phyloP scores from a whole-genome alignment of 768 basidiomycete genomes.

The Russula compacta region DNA sequence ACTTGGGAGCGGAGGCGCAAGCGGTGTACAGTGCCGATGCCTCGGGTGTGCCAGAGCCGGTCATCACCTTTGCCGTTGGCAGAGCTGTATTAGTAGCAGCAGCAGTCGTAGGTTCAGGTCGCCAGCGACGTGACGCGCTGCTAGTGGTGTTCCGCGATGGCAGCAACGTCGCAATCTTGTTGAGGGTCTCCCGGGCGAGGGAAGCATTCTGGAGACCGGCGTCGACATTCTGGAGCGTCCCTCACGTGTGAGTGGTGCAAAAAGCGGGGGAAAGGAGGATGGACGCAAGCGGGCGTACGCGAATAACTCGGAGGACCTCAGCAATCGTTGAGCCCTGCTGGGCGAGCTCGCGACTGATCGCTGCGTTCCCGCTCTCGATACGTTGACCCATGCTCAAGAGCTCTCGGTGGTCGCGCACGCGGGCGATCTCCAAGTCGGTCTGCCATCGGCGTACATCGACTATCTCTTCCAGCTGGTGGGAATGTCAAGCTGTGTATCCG shows the following conservation, averaged over 20 bases:
- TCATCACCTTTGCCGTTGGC: not conserved
- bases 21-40: not conserved
- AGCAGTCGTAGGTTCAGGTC: not conserved
- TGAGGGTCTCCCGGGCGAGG: not conserved
- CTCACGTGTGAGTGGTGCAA: not conserved
- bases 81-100: not conserved
- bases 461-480: slow-evolving; percentile 9
- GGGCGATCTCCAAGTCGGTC: slow-evolving; percentile 9
- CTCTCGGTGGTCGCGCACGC: slow-evolving; percentile 14
- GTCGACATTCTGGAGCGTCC: not conserved
- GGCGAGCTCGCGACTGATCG: slow-evolving; percentile 15
- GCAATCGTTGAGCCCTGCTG: slow-evolving; percentile 17
- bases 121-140: not conserved
- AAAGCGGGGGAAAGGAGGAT: not conserved
- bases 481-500: no score
- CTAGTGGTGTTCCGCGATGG: not conserved
- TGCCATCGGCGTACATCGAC: slow-evolving; percentile 17
- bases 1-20: not conserved
- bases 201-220: not conserved
- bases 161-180: not conserved
- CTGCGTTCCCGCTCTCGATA: slow-evolving; percentile 12
- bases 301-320: slow-evolving; percentile 10
- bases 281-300: not conserved
- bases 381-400: slow-evolving; percentile 10
- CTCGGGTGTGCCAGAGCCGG: not conserved